Evolutionary conservation across 169 alveolate genomes (phyloP), one percentile per base, ranked within the genome.

Genomic region (Eimeria falciformis): DNA sequence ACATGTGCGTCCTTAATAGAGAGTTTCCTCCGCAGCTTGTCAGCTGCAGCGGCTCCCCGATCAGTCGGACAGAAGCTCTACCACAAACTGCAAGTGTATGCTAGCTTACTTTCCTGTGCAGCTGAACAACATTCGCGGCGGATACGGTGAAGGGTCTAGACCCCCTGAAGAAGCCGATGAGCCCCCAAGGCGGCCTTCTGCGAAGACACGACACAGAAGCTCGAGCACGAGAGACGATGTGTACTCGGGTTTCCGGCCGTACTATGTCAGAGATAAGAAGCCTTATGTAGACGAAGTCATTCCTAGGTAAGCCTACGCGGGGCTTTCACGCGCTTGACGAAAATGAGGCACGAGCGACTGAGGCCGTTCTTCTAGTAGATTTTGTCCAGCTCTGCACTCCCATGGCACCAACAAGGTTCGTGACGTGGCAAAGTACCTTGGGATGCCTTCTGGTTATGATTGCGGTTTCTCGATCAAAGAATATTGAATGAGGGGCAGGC

Each of bases 201-300:
- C 27, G 2, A 45, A 75, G 56, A 75, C 89, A 17, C 18, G 71
- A 56, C 89, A 55, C 77, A 53, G 56, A 37, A 50, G 21, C 75
- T 81, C 89, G 27, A 55, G 89, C 55, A 65, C 47, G n/a, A 81
- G 89, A 55, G 89, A 81, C 65, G 89, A 81, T 33, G 75, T 81
- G 9, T 81, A 81, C 45, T 81, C 89, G 75, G 89, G 89, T 27
- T 81, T 81, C 27, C 89, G 89, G n/a, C 89, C 89, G 21, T 81
- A 81, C 77, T 81, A 81, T 46, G 4, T 55, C 40, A 25, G 89
- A 65, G 89, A 81, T 18, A 81, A 81, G 75, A 81, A 81, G 58
- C 89, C 89, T 18, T 81, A 43, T 65, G 89, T 81, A 17, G 89
- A 81, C 12, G 89, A 81, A 81, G 89, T 50, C 14, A 21, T 53